These are phyloP conservation scores for Flaveria linearis DNA, from an alignment of 129 eudicot species.

Conservation along the genomic window DNA sequence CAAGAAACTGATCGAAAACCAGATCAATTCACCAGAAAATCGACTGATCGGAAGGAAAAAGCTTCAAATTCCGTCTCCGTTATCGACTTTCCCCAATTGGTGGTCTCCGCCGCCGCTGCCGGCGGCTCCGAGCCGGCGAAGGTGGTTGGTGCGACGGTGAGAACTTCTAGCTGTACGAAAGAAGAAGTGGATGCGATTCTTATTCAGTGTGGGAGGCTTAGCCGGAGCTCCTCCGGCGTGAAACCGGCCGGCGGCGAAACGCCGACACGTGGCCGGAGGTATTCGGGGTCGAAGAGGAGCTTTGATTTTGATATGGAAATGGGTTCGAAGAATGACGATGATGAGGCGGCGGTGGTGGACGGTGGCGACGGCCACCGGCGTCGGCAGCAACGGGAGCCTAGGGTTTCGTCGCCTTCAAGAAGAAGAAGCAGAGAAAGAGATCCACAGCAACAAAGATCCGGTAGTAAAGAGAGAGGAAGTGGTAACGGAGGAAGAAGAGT, in stretches of 20 bases:
- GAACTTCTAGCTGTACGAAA: conserved; percentile 87
- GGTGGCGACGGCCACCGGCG: conserved; percentile 45
- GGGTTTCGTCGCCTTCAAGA: conserved; percentile 50
- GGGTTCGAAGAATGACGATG: conserved; percentile 42
- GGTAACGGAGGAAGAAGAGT: conserved; percentile 52
- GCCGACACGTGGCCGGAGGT: conserved; percentile 53
- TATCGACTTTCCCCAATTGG: conserved; percentile 16
- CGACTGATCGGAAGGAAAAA: conserved; percentile 39
- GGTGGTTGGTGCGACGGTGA: conserved; percentile 47
- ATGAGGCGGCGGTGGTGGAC: conserved; percentile 49
- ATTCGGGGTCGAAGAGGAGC: conserved; percentile 86
- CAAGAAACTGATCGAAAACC: conserved; percentile 54
- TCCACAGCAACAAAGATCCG: conserved; percentile 56
- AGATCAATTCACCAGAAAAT: conserved; percentile 42
- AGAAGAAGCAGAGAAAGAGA: conserved; percentile 83
- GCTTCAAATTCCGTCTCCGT: conserved; percentile 6
- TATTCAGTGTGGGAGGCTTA: conserved; percentile 93
- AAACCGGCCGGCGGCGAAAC: conserved; percentile 43
- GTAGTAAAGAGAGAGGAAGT: conserved; percentile 61
- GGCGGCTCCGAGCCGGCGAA: conserved; percentile 27
- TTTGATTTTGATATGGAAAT: conserved; percentile 76
- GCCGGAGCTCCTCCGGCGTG: conserved; percentile 79
- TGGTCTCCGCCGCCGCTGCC: not conserved
- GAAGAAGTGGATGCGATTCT: conserved; percentile 94
- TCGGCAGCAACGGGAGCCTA: conserved; percentile 49